Evolutionary conservation across 1,284 basidiomycete species (phyloP).

Genomic region (Ustilago esculenta): DNA sequence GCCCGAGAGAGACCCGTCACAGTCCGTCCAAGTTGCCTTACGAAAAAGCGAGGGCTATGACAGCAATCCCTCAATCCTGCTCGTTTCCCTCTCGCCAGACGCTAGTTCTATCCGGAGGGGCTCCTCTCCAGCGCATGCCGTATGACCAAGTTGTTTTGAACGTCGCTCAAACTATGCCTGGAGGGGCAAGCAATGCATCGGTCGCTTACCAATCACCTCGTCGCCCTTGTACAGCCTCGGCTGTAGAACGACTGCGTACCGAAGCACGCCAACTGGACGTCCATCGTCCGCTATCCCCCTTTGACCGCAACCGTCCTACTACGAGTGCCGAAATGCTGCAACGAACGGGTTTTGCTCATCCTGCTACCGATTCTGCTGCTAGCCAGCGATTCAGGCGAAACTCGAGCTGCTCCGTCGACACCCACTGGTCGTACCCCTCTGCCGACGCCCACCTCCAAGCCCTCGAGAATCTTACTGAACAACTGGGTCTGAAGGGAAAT

Average conservation of each 20-base stretch:
- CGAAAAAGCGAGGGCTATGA: neutral
- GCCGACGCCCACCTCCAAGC: neutral
- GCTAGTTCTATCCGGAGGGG: neutral
- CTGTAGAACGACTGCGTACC: constrained; percentile 13
- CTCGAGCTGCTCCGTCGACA: constrained; percentile 12
- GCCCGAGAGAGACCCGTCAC: neutral
- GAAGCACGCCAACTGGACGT: constrained; percentile 17
- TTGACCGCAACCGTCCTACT: constrained; percentile 6
- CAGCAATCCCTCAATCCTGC: neutral
- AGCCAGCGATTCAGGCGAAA: constrained; percentile 11
- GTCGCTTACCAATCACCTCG: neutral
- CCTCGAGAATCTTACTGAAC: neutral
- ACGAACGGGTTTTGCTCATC: neutral
- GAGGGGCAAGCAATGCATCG: neutral
- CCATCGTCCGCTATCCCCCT: constrained; percentile 24
- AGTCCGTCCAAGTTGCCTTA: neutral
- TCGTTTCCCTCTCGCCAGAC: neutral
- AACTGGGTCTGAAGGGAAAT: neutral
- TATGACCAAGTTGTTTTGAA: too few relatives aligned
- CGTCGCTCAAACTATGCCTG: too few relatives aligned
- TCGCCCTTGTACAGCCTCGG: constrained; percentile 20
- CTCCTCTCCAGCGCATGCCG: constrained; percentile 3
- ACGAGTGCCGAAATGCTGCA: neutral
- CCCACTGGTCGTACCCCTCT: constrained; percentile 18
- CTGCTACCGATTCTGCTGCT: neutral